phyloP scores from a whole-genome alignment of 2,329 filamentous ascomycete genomes.

The Phyllosticta citrichinensis region DNA sequence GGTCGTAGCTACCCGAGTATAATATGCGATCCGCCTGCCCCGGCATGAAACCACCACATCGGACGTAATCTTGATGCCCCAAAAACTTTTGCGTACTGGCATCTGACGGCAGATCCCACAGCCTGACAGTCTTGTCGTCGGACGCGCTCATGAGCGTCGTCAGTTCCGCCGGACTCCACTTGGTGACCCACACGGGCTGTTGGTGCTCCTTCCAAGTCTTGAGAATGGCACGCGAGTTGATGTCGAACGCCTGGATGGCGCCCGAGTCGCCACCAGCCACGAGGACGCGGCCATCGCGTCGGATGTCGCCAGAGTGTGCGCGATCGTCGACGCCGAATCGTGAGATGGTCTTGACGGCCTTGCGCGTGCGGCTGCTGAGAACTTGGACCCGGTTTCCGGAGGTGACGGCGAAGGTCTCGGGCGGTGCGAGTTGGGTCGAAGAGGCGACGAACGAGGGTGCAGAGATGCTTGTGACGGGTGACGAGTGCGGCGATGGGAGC shows the following conservation, averaged over 20 bases:
- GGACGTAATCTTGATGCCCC: constrained; percentile 88
- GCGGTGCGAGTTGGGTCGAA: constrained; percentile 26
- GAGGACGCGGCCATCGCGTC: constrained; percentile 78
- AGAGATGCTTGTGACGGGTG: constrained; percentile 83
- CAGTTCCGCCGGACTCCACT: constrained; percentile 81
- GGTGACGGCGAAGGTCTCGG: constrained; percentile 82
- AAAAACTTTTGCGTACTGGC: constrained; percentile 66
- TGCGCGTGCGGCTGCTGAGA: constrained; percentile 83
- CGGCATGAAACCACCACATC: constrained; percentile 78
- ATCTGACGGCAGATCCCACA: constrained; percentile 87
- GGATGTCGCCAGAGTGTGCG: constrained; percentile 79
- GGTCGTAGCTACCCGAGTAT: constrained; percentile 87
- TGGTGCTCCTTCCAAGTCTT: constrained; percentile 94
- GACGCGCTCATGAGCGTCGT: constrained; percentile 82
- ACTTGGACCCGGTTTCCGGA: constrained; percentile 88
- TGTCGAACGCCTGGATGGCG: constrained; percentile 89
- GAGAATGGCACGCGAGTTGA: constrained; percentile 78
- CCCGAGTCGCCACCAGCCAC: constrained; percentile 88
- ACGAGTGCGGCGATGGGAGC: constrained; percentile 81
- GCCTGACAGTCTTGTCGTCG: constrained; percentile 82
- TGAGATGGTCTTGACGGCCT: constrained; percentile 86
- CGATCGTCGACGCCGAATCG: constrained; percentile 72
- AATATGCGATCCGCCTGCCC: constrained; percentile 59
- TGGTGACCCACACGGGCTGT: constrained; percentile 85
- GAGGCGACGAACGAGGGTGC: constrained; percentile 43